phyloP scores from a whole-genome alignment of 805 yeast genomes.

The Teunomyces cretensis region DNA sequence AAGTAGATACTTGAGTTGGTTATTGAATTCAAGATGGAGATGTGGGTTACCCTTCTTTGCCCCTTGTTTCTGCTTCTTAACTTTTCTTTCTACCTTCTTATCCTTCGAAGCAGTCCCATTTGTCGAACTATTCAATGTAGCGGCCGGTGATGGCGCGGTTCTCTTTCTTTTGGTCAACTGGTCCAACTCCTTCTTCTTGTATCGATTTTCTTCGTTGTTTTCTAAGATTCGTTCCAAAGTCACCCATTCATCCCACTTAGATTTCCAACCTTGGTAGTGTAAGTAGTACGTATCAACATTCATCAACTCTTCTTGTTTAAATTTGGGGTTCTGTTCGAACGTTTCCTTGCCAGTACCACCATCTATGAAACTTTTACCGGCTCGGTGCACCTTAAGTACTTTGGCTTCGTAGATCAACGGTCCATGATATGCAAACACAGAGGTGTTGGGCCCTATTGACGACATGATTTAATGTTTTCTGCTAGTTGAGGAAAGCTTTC shows the following conservation, averaged over 20 bases:
- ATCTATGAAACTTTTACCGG: slow-evolving; percentile 42
- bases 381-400: slow-evolving; percentile 61
- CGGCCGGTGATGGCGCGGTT: slow-evolving; percentile 10
- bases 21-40: slow-evolving; percentile 67
- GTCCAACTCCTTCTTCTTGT: slow-evolving; percentile 60
- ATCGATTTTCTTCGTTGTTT: slow-evolving; percentile 64
- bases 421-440: slow-evolving; percentile 79
- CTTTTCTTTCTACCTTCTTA: background rate
- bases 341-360: slow-evolving; percentile 42
- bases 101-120: background rate
- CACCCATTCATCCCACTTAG: slow-evolving; percentile 98
- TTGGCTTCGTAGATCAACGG: slow-evolving; percentile 89
- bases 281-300: slow-evolving; percentile 54
- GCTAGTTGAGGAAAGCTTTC: background rate
- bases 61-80: slow-evolving; percentile 1
- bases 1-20: slow-evolving; percentile 62
- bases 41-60: slow-evolving; percentile 34
- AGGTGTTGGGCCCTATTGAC: background rate
- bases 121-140: slow-evolving; percentile 4
- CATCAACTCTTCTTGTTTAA: slow-evolving; percentile 26
- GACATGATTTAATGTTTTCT: background rate
- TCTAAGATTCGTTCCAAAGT: slow-evolving; percentile 64
- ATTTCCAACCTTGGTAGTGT: slow-evolving; percentile 95
- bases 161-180: slow-evolving; percentile 18
- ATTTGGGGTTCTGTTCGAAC: slow-evolving; percentile 26